A percentile compares a stretch with the other conserved stretches of the same genome.
Conservation (phyloP, 2,329 filamentous ascomycete genomes). For the Trichophyton verrucosum region DNA sequence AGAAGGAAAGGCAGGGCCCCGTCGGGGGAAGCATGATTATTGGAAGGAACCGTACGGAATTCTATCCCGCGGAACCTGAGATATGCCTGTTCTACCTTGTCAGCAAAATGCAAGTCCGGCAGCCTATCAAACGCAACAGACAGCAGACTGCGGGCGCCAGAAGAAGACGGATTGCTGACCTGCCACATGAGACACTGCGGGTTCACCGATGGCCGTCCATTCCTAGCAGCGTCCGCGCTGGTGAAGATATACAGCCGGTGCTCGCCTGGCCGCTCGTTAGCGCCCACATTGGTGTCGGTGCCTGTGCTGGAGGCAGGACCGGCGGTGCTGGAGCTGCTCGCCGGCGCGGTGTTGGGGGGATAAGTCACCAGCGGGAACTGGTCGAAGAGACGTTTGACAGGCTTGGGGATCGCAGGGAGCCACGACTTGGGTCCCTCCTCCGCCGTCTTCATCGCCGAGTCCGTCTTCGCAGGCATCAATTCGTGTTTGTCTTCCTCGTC, state of each 20-base stretch:
- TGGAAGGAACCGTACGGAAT: constrained; percentile 58
- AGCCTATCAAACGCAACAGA: neutral
- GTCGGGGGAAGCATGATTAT: constrained; percentile 84
- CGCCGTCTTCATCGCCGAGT: constrained; percentile 10
- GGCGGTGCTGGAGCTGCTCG: constrained; percentile 37
- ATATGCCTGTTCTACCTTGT: constrained; percentile 50
- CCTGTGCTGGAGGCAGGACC: too few species aligned
- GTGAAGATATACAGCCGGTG: constrained; percentile 68
- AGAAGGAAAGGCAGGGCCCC: constrained; percentile 82
- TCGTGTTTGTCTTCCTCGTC: neutral
- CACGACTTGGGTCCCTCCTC: constrained; percentile 17
- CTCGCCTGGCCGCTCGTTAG: constrained; percentile 30
- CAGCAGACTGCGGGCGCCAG: neutral
- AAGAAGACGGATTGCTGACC: constrained; percentile 41
- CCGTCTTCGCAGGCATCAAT: constrained; percentile 4
- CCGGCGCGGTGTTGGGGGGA: constrained; percentile 60
- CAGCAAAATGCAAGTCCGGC: neutral
- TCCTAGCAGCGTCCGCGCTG: constrained; percentile 47
- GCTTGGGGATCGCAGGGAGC: constrained; percentile 45
- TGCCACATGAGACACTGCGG: constrained; percentile 94
- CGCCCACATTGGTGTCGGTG: too few species aligned
- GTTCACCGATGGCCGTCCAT: constrained; percentile 66
- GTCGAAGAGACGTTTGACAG: constrained; percentile 74
- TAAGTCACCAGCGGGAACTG: constrained; percentile 68
- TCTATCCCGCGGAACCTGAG: constrained; percentile 62